Evolutionary conservation across 805 yeast species (phyloP).

Genomic region (Cyberlindnera misumaiensis): DNA sequence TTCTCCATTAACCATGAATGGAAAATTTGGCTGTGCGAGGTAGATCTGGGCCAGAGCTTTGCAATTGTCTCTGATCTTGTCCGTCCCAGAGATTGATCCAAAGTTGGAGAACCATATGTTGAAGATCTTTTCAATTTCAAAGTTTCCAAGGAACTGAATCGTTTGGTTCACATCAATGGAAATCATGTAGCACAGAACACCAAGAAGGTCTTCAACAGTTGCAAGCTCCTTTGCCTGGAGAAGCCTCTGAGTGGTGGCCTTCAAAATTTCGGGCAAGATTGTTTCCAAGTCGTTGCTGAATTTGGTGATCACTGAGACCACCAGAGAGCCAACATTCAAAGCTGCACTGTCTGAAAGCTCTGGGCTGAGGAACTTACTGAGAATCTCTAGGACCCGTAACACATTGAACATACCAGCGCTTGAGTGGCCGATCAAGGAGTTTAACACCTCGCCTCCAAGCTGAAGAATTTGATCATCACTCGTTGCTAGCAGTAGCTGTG

Average conservation of each 20-base stretch:
- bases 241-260: slow-evolving; percentile 65
- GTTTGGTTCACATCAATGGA: slow-evolving; percentile 56
- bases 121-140: slow-evolving; percentile 44
- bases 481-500: slow-evolving; percentile 29
- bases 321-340: slow-evolving; percentile 61
- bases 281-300: slow-evolving; percentile 28
- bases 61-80: slow-evolving; percentile 58
- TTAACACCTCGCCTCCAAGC: slow-evolving; percentile 67
- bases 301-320: slow-evolving; percentile 50
- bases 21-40: slow-evolving; percentile 47
- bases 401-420: slow-evolving; percentile 14
- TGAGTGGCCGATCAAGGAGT: slow-evolving; percentile 43
- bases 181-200: slow-evolving; percentile 70
- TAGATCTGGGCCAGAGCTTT: slow-evolving; percentile 65
- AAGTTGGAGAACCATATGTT: slow-evolving; percentile 82
- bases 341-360: slow-evolving; percentile 75
- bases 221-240: slow-evolving; percentile 59
- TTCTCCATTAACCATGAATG: slow-evolving; percentile 71
- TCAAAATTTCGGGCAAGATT: slow-evolving; percentile 22
- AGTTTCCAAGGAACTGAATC: slow-evolving; percentile 46
- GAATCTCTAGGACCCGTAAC: slow-evolving; percentile 46
- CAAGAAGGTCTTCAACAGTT: slow-evolving; percentile 69
- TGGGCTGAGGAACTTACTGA: slow-evolving; percentile 66
- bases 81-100: slow-evolving; percentile 69
- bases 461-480: slow-evolving; percentile 77